Conservation (phyloP, 768 basidiomycete species). For the Boletus pseudo-olivaceus region DNA sequence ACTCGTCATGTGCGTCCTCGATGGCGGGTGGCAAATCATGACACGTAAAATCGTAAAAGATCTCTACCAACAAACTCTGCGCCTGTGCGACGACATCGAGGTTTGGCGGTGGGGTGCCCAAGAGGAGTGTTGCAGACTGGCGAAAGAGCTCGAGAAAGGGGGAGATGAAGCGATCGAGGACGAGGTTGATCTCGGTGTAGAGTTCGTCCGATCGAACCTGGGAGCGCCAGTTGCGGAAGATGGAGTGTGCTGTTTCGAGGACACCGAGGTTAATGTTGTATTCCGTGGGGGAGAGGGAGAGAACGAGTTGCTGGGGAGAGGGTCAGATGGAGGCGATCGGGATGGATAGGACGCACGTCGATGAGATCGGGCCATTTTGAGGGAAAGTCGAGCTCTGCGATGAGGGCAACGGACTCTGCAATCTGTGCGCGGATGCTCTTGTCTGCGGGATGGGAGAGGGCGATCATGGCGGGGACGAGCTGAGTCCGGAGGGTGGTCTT, state of each 20-base stretch:
- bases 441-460: conserved; percentile 69
- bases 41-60: conserved; percentile 92
- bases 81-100: conserved; percentile 60
- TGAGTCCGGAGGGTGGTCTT: conserved; percentile 68
- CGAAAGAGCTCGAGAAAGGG: conserved; percentile 86
- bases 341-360: conserved; percentile 57
- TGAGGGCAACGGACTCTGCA: conserved; percentile 88
- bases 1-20: conserved; percentile 81
- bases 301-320: conserved; percentile 73
- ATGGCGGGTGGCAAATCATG: conserved; percentile 94
- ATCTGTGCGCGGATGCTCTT: conserved; percentile 78
- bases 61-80: conserved; percentile 75
- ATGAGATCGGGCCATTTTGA: conserved; percentile 83
- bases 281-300: conserved; percentile 73
- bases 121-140: conserved; percentile 53
- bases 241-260: conserved; percentile 92
- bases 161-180: conserved; percentile 75
- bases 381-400: conserved; percentile 92
- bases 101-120: conserved; percentile 39
- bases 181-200: conserved; percentile 88
- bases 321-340: conserved; percentile 13
- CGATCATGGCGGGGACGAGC: conserved; percentile 90
- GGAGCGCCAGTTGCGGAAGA: conserved; percentile 91
- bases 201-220: conserved; percentile 84
- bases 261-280: conserved; percentile 88